Evolutionary conservation across 331 rosid species (phyloP).

Genomic region (Quercus phellos): DNA sequence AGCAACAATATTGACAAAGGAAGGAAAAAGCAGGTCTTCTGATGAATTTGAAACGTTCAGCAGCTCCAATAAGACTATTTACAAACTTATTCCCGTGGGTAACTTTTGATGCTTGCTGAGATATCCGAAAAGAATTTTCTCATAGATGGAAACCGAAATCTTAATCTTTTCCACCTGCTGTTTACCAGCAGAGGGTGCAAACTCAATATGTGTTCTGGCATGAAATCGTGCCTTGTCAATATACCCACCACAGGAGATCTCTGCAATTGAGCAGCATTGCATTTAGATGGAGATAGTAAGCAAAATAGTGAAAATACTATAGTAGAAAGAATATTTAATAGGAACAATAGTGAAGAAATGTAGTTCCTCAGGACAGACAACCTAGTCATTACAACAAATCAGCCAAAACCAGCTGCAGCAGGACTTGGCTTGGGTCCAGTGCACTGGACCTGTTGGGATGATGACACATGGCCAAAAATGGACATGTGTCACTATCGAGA

Average conservation of each 20-base stretch:
- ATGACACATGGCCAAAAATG: too few species aligned
- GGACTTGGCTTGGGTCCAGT: too few species aligned
- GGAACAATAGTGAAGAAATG: background rate
- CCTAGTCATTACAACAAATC: background rate
- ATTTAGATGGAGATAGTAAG: constrained; percentile 7
- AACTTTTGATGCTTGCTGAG: constrained; percentile 9
- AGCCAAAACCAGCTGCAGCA: background rate
- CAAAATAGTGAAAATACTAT: background rate
- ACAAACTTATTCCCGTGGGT: constrained; percentile 1
- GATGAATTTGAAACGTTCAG: constrained; percentile 9
- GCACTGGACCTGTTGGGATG: too few species aligned
- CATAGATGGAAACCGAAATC: constrained; percentile 37
- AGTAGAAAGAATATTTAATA: background rate
- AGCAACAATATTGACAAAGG: background rate
- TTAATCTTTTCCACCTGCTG: constrained; percentile 68
- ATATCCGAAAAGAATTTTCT: constrained; percentile 16
- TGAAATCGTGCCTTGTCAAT: constrained; percentile 88
- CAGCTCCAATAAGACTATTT: constrained; percentile 10
- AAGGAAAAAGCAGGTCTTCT: background rate
- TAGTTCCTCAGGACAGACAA: background rate
- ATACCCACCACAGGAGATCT: constrained; percentile 75
- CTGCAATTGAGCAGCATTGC: constrained; percentile 44
- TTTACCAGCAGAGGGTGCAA: constrained; percentile 61
- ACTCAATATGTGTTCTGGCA: constrained; percentile 71
- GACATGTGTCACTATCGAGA: too few species aligned